Percentiles rank a stretch among this genome's conserved stretches.
phyloP scores from a whole-genome alignment of 495 filamentous ascomycete genomes.

The Sordaria brevicollis region DNA sequence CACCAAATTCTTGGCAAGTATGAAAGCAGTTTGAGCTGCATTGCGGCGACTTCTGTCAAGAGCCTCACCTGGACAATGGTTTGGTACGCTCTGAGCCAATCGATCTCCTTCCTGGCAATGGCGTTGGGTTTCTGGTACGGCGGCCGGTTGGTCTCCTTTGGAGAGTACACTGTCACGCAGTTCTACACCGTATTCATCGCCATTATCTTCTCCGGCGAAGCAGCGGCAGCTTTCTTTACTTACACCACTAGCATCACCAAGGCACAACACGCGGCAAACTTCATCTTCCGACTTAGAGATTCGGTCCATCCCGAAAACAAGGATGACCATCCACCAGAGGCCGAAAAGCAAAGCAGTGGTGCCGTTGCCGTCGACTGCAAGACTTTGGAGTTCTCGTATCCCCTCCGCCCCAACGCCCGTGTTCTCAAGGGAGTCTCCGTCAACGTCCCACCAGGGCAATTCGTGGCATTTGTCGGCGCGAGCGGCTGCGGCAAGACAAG shows the following conservation, averaged over 20 bases:
- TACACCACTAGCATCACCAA: conserved; percentile 35
- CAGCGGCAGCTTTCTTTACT: conserved; percentile 30
- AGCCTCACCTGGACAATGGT: conserved; percentile 25
- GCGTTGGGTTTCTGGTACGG: conserved; percentile 35
- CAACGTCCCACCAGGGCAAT: conserved; percentile 47
- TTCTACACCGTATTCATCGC: conserved; percentile 33
- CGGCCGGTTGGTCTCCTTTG: conserved; percentile 24
- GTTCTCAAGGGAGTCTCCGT: conserved; percentile 48
- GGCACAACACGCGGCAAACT: conserved; percentile 26
- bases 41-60: conserved; percentile 23
- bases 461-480: conserved; percentile 52
- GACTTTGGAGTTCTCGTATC: conserved; percentile 45
- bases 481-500: conserved; percentile 34
- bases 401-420: conserved; percentile 34
- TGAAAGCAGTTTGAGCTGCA: conserved; percentile 19
- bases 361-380: conserved; percentile 39
- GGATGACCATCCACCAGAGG: conserved; percentile 5
- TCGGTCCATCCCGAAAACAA: conserved; percentile 5
- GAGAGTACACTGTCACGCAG: conserved; percentile 20
- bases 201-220: conserved; percentile 31
- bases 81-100: conserved; percentile 32
- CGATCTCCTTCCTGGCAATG: conserved; percentile 27
- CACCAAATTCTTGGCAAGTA: conserved; percentile 34
- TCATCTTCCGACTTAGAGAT: conserved; percentile 26
- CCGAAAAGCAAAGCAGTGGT: conserved; percentile 17